Evolutionary conservation across 495 filamentous ascomycete genomes (phyloP), one percentile per base, ranked within the genome.

Genomic region (Aspergillus asperescens): DNA sequence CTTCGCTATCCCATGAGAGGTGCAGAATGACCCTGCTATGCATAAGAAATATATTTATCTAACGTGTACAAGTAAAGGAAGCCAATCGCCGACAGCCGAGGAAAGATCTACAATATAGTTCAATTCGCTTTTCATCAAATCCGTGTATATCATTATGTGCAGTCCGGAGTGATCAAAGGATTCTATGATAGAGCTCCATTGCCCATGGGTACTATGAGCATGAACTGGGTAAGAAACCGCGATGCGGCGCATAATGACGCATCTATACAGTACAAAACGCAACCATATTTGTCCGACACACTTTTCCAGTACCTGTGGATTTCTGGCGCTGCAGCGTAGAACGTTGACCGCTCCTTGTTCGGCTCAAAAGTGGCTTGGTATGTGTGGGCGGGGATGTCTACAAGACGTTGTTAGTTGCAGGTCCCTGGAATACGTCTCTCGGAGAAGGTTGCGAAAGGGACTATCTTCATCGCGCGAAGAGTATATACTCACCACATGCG

Each of bases 311-410:
- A 87, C 15, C 62, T 57, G 46, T 72, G 71, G 29, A 87, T 87
- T 57, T 87, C 82, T 0, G 65, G 62, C 1, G 81, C 73, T 2
- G 65, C 60, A 7, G 81, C 69, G 63, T 81, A 85, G 63, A 81
- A 81, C 29, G 75, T 73, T 4, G 76, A 71, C 82, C 81, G 86
- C 48, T 80, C 70, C 37, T 80, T 69, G 48, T 80, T 81, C 0
- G 70, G 73, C 48, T 78, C 75, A 42, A 75, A 82, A 3, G 76
- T 69, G 16, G 71, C 79, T 44, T 75, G 71, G 45, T 81, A 80
- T 7, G 72, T 72, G 49, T 75, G 70, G 4, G 73, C 65, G 2
- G 73, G 73, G 19, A 72, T 65, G 43, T 76, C 69, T 72, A 28
- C 16, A 45, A 4, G 6, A 16, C 25, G 7, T n/a, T 3, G n/a